Conservation (phyloP, 2,329 filamentous ascomycete species). For the Trichoderma arundinaceum region DNA sequence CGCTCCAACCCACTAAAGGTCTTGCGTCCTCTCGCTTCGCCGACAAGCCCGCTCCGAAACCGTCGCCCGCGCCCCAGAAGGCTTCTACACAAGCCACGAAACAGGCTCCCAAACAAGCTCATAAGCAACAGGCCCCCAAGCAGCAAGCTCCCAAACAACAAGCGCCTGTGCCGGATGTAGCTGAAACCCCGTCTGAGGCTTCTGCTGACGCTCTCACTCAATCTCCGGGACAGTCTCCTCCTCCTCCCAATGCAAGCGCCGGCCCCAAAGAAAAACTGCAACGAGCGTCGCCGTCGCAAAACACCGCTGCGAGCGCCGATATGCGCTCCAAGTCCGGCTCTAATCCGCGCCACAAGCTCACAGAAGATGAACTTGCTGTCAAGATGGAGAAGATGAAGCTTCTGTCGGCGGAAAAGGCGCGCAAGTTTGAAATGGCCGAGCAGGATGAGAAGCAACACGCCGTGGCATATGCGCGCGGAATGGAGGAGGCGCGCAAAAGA, state of each 20-base stretch:
- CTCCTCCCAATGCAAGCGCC: constrained; percentile 43
- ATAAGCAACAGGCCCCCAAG: constrained; percentile 34
- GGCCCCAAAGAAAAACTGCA: constrained; percentile 40
- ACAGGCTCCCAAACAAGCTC: constrained; percentile 20
- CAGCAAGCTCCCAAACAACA: background rate
- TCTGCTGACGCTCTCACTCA: constrained; percentile 32
- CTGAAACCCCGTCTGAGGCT: constrained; percentile 19
- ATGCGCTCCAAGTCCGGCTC: constrained; percentile 59
- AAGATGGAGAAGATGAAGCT: constrained; percentile 68
- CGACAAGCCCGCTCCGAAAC: constrained; percentile 39
- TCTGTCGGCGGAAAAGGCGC: constrained; percentile 61
- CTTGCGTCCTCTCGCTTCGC: constrained; percentile 45
- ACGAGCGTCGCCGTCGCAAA: constrained; percentile 35
- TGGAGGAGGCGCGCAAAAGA: constrained; percentile 60
- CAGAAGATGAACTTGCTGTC: constrained; percentile 61
- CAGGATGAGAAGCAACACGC: constrained; percentile 63
- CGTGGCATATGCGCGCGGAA: constrained; percentile 58
- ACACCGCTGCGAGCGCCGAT: constrained; percentile 46
- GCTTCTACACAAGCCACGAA: constrained; percentile 35
- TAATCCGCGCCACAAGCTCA: constrained; percentile 65
- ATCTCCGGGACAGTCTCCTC: constrained; percentile 36
- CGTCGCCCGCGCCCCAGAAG: constrained; percentile 28
- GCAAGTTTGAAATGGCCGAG: constrained; percentile 64
- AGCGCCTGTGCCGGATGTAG: constrained; percentile 36
- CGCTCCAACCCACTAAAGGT: constrained; percentile 35